Percentiles rank a stretch among this genome's conserved stretches.
These are phyloP conservation scores for Mollisia scopiformis DNA, from an alignment of 2,329 filamentous ascomycete species.

Conservation along the genomic window DNA sequence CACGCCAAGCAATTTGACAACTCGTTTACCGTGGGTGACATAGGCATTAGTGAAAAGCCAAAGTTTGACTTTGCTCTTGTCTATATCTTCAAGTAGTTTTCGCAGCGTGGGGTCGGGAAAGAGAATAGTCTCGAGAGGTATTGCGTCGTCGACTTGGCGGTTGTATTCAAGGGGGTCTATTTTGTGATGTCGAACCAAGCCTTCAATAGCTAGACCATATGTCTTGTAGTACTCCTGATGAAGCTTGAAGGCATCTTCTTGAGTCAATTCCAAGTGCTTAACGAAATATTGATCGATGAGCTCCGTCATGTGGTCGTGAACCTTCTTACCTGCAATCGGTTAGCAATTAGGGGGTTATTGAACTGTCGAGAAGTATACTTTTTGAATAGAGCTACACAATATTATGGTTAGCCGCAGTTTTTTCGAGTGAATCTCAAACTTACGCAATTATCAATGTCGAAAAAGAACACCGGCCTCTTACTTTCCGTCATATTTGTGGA, in stretches of 20 bases:
- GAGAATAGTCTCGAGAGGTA: conserved; percentile 85
- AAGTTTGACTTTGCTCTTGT: conserved; percentile 78
- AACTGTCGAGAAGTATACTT: conserved; percentile 55
- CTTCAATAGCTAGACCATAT: conserved; percentile 97
- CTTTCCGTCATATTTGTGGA: conserved; percentile 16
- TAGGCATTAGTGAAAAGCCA: conserved; percentile 99
- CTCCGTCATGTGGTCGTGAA: conserved; percentile 86
- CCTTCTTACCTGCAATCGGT: conserved; percentile 63
- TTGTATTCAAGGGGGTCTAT: conserved; percentile 97
- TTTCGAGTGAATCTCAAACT: too few relatives aligned
- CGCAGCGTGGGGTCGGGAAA: conserved; percentile 77
- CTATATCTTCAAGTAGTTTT: conserved; percentile 78
- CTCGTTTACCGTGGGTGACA: conserved; percentile 80
- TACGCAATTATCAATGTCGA: conserved; percentile 97
- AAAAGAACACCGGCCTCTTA: conserved; percentile 64
- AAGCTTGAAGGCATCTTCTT: conserved; percentile 80
- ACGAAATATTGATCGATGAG: conserved; percentile 65
- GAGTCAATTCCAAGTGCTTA: conserved; percentile 72
- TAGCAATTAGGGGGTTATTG: not conserved
- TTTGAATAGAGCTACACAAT: conserved; percentile 76
- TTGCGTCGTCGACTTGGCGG: conserved; percentile 87
- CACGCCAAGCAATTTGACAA: conserved; percentile 78
- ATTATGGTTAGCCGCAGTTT: too few relatives aligned
- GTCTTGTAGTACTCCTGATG: conserved; percentile 93
- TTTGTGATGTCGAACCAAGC: conserved; percentile 89